Evolutionary conservation across 2,329 filamentous ascomycete genomes (phyloP).

Genomic region (Fonsecaea erecta): DNA sequence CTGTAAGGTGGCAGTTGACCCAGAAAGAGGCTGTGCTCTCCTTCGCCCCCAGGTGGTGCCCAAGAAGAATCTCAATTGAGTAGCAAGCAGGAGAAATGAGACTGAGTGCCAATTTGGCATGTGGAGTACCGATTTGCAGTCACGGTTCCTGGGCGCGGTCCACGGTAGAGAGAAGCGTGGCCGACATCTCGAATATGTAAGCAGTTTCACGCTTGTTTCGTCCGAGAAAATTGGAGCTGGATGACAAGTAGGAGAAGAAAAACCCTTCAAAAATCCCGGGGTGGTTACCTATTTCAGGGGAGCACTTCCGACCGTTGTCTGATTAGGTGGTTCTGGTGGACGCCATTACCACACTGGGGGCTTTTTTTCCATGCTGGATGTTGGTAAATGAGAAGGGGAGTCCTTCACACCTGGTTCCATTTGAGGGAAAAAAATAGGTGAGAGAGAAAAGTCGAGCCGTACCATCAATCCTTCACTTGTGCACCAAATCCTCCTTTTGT

Average conservation of each 20-base stretch:
- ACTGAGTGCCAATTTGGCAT: neutral
- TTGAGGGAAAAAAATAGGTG: neutral
- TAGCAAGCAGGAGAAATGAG: constrained; percentile 2
- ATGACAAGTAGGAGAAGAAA: neutral
- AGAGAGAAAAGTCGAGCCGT: neutral
- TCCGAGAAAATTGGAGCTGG: neutral
- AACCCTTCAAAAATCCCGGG: neutral
- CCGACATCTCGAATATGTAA: neutral
- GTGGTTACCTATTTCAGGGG: constrained; percentile 18
- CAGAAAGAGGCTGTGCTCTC: neutral
- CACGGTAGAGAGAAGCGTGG: neutral
- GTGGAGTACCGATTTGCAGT: constrained; percentile 2
- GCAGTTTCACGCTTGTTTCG: constrained; percentile 6
- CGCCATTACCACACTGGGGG: neutral
- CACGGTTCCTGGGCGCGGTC: neutral
- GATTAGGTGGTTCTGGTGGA: constrained; percentile 3
- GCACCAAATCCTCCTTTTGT: neutral
- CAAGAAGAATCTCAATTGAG: neutral
- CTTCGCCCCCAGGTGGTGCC: neutral
- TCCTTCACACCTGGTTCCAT: neutral
- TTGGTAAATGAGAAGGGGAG: neutral
- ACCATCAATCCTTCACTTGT: neutral
- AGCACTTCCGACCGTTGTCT: neutral
- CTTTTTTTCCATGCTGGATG: neutral
- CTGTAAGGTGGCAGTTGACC: constrained; percentile 5